Evolutionary conservation across 345 rosid species (phyloP).

Genomic region (Aethionema arabicum): DNA sequence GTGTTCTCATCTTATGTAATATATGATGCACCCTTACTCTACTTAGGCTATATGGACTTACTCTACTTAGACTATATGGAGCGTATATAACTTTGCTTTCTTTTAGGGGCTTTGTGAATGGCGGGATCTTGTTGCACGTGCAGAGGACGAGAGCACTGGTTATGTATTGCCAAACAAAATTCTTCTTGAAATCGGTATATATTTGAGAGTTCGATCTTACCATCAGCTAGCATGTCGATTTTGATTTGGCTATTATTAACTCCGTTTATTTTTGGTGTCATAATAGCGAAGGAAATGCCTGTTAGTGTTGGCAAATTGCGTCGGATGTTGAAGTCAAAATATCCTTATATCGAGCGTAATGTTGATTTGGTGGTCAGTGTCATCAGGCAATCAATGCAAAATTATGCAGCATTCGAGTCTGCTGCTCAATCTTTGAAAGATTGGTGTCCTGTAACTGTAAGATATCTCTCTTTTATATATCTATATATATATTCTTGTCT

Average conservation of each 20-base stretch:
- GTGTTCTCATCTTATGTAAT: conserved; percentile 30
- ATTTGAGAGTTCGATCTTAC: conserved; percentile 13
- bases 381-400: conserved; percentile 66
- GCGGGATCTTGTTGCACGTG: conserved; percentile 85
- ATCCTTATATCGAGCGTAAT: conserved; percentile 72
- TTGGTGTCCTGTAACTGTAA: conserved; percentile 48
- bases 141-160: conserved; percentile 97
- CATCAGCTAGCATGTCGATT: conserved; percentile 15
- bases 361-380: conserved; percentile 65
- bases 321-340: conserved; percentile 61
- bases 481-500: conserved; percentile 4
- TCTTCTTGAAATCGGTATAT: conserved; percentile 85
- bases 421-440: conserved; percentile 61
- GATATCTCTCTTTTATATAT: conserved; percentile 20
- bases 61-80: conserved; percentile 25
- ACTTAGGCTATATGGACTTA: too few species aligned
- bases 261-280: conserved; percentile 25
- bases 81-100: conserved; percentile 1
- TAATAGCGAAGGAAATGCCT: conserved; percentile 90
- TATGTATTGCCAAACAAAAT: conserved; percentile 83
- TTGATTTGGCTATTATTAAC: conserved; percentile 17
- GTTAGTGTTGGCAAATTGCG: conserved; percentile 57
- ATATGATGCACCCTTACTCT: not conserved
- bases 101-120: conserved; percentile 83
- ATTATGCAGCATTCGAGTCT: conserved; percentile 69